Evolutionary conservation across 306 rosid species (phyloP).

Genomic region (Quercus dentata): DNA sequence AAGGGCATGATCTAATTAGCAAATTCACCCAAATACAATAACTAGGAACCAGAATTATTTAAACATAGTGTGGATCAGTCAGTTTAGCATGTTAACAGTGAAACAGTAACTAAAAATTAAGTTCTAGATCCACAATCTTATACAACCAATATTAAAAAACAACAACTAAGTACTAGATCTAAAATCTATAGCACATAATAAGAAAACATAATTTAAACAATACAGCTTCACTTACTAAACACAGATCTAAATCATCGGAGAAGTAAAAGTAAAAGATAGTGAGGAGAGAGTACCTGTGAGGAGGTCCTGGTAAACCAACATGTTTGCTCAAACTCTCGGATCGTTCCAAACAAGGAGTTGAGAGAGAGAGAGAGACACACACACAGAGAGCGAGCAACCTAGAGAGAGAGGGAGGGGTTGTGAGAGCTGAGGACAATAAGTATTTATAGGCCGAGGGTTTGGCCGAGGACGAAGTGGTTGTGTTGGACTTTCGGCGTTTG

Average conservation of each 20-base stretch:
- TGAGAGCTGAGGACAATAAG: accelerated
- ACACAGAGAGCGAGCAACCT: too few species aligned
- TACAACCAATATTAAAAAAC: too few species aligned
- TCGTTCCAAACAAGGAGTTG: slow-evolving; percentile 10
- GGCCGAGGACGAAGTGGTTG: background rate
- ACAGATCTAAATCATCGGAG: background rate
- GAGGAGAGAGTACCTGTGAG: slow-evolving; percentile 34
- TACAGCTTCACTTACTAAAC: background rate
- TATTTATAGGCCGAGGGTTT: slow-evolving; percentile 62
- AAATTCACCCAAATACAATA: background rate
- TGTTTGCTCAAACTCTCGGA: slow-evolving; percentile 39
- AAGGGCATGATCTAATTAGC: background rate
- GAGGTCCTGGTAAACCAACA: slow-evolving; percentile 76
- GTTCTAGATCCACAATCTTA: too few species aligned
- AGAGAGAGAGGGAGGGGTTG: slow-evolving; percentile 15
- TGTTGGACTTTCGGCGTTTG: background rate
- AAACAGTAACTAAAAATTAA: too few species aligned
- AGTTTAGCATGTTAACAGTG: too few species aligned
- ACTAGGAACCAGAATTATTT: background rate
- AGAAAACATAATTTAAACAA: background rate
- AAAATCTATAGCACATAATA: background rate
- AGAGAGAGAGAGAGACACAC: background rate
- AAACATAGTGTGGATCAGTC: too few species aligned
- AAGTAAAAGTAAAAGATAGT: too few species aligned
- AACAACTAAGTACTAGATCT: background rate